phyloP scores from a whole-genome alignment of 2,329 filamentous ascomycete species.

The Albophoma yamanashiensis region DNA sequence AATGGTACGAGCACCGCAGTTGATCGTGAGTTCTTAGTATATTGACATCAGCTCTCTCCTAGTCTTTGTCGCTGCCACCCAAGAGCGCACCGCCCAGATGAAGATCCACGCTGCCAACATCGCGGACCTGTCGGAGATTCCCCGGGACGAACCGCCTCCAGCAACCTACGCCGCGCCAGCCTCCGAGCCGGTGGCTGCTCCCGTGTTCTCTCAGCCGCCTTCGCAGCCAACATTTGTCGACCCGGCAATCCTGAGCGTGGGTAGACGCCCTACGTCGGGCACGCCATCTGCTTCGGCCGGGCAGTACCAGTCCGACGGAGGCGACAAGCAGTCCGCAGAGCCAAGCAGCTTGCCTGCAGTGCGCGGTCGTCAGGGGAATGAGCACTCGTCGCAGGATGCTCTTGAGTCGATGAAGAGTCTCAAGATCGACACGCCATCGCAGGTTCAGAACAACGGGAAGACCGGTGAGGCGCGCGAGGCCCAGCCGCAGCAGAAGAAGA shows the following conservation, averaged over 20 bases:
- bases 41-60: background rate
- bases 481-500: constrained; percentile 19
- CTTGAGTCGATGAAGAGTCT: constrained; percentile 16
- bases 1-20: constrained; percentile 46
- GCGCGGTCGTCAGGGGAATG: constrained; percentile 1
- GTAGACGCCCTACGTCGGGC: constrained; percentile 26
- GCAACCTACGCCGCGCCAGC: constrained; percentile 15
- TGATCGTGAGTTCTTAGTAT: background rate
- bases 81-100: constrained; percentile 28
- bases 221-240: constrained; percentile 52
- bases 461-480: constrained; percentile 10
- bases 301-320: constrained; percentile 3
- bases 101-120: constrained; percentile 37
- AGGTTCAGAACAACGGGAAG: constrained; percentile 9
- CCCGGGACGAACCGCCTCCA: constrained; percentile 15
- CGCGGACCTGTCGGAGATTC: constrained; percentile 31
- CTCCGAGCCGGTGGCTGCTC: constrained; percentile 13
- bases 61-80: constrained; percentile 30
- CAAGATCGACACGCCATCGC: constrained; percentile 8
- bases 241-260: constrained; percentile 69
- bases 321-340: background rate
- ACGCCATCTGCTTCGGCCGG: constrained; percentile 13
- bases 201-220: constrained; percentile 15
- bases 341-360: background rate
- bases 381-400: constrained; percentile 13